Conservation (phyloP, 306 rosid genomes). For the Cucurbita argyrosperma region DNA sequence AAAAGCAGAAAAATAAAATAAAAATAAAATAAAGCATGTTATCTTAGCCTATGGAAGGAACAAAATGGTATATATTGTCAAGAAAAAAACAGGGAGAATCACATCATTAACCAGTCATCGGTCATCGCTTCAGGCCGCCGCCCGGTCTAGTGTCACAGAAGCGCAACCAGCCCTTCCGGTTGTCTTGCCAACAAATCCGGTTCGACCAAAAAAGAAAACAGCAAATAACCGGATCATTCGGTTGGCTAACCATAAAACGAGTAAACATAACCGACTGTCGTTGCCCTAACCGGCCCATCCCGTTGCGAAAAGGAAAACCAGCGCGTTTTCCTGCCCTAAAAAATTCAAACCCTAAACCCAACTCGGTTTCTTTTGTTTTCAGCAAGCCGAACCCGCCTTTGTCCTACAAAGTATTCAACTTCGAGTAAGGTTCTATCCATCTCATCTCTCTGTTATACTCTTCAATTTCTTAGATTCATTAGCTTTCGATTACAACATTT, state of each 20-base stretch:
- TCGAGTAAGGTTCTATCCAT: slow-evolving; percentile 31
- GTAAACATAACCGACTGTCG: slow-evolving; percentile 18
- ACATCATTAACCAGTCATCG: background rate
- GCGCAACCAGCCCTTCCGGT: slow-evolving; percentile 9
- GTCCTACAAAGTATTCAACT: slow-evolving; percentile 3
- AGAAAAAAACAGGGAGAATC: too few relatives aligned
- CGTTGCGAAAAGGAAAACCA: slow-evolving; percentile 13
- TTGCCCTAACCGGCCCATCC: slow-evolving; percentile 59
- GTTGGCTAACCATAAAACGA: background rate
- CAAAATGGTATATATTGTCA: too few relatives aligned
- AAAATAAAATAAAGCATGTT: too few relatives aligned
- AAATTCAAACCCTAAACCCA: slow-evolving; percentile 12
- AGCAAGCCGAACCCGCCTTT: slow-evolving; percentile 8
- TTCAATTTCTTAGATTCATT: background rate
- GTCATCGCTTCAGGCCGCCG: background rate
- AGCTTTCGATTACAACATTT: background rate
- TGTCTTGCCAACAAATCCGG: slow-evolving; percentile 23
- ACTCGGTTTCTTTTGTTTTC: slow-evolving; percentile 40
- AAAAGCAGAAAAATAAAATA: too few relatives aligned
- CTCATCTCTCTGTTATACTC: background rate
- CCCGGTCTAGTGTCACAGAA: background rate
- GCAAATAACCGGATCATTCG: slow-evolving; percentile 25
- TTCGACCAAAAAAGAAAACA: slow-evolving; percentile 11
- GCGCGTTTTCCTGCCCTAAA: slow-evolving; percentile 17
- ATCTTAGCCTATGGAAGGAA: too few relatives aligned